Conservation (phyloP, 106 monocot species). For the Dactylorhiza incarnata region DNA sequence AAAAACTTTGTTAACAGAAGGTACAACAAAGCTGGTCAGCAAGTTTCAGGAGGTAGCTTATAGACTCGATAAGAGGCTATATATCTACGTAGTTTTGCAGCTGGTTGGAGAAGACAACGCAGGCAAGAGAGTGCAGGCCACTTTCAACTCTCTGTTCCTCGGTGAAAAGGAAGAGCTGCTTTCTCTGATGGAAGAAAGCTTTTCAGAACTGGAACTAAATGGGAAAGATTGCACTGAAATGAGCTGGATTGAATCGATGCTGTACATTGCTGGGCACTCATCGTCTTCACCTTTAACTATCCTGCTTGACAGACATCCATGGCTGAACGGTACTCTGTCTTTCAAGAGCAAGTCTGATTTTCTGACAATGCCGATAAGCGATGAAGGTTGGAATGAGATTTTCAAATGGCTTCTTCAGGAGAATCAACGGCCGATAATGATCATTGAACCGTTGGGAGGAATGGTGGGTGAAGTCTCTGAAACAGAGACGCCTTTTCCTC, state of each 20-base stretch:
- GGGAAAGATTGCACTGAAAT: constrained; percentile 32
- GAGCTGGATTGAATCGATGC: constrained; percentile 32
- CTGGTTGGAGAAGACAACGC: neutral
- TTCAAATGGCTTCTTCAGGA: neutral
- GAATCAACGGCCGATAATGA: neutral
- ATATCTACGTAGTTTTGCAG: neutral
- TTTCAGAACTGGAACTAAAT: constrained; percentile 20
- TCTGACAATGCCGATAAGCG: constrained; percentile 1
- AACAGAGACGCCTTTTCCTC: constrained; percentile 23
- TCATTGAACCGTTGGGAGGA: constrained; percentile 18
- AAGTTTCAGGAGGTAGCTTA: neutral
- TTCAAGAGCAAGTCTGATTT: constrained; percentile 30
- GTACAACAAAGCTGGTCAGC: neutral
- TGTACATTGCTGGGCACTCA: constrained; percentile 7
- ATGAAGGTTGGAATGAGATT: neutral
- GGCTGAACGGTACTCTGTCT: neutral
- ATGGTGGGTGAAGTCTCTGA: constrained; percentile 10
- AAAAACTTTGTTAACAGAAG: neutral
- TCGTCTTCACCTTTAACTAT: neutral
- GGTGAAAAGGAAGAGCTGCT: constrained; percentile 20
- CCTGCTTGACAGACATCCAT: neutral
- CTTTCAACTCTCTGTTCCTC: constrained; percentile 27
- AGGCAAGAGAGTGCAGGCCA: constrained; percentile 1
- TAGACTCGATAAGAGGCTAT: neutral
- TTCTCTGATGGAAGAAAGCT: constrained; percentile 9